A percentile compares a stretch with the other conserved stretches of the same genome.
Evolutionary conservation across 495 filamentous ascomycete species (phyloP).

Genomic region (Xylaria acuta): DNA sequence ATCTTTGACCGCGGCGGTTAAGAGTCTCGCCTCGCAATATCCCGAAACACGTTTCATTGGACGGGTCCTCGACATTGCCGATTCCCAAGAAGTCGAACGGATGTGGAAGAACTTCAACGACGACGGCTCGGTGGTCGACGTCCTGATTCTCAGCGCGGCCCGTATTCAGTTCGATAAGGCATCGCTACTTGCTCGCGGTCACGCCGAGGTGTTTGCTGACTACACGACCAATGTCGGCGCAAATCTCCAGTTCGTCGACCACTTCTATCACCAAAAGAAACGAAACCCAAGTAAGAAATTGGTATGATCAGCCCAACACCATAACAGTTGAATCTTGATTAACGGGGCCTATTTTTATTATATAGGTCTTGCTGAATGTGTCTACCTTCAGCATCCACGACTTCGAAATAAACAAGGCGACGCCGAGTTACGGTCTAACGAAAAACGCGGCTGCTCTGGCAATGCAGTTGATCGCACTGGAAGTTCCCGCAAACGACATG

Average conservation of each 20-base stretch:
- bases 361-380: constrained; percentile 30
- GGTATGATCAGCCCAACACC: background rate
- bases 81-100: constrained; percentile 26
- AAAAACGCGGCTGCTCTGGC: constrained; percentile 48
- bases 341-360: background rate
- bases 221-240: constrained; percentile 44
- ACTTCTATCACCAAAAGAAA: constrained; percentile 40
- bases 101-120: constrained; percentile 44
- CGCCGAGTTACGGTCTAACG: constrained; percentile 41
- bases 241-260: constrained; percentile 40
- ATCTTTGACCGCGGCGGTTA: background rate
- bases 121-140: constrained; percentile 40
- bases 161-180: constrained; percentile 1
- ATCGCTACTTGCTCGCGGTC: constrained; percentile 19
- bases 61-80: constrained; percentile 32
- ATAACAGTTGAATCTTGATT: background rate
- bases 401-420: background rate
- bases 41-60: background rate
- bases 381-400: constrained; percentile 42
- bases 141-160: constrained; percentile 47
- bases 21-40: background rate
- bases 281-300: background rate
- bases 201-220: constrained; percentile 25
- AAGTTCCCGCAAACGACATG: constrained; percentile 37
- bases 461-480: constrained; percentile 45